Percentiles rank a stretch among this genome's conserved stretches.
These are phyloP conservation scores for Trypanosoma lewisi DNA, from an alignment of 208 protist genomes.

Conservation along the genomic window DNA sequence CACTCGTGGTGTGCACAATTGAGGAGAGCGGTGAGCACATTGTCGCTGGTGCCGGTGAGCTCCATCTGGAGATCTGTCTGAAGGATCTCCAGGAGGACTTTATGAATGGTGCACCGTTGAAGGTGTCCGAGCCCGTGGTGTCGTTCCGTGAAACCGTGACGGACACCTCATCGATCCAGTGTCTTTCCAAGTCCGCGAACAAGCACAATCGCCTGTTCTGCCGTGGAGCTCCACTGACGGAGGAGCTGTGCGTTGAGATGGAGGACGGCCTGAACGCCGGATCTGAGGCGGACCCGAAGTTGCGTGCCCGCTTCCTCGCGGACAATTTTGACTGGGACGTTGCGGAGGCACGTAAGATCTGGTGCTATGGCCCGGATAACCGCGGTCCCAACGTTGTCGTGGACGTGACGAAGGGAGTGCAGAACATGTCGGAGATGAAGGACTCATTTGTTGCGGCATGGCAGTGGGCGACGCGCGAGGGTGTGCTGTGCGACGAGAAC, in stretches of 20 bases:
- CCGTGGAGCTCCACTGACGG: constrained; percentile 89
- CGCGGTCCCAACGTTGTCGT: constrained; percentile 97
- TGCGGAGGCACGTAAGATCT: constrained; percentile 97
- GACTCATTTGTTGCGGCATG: constrained; percentile 96
- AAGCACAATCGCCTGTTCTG: constrained; percentile 99
- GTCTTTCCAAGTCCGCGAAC: constrained; percentile 91
- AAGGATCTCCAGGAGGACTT: constrained; percentile 99
- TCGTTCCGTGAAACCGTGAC: constrained; percentile 99
- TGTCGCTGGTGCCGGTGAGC: constrained; percentile 98
- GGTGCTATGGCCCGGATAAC: constrained; percentile 96
- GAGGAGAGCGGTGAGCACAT: constrained; percentile 99
- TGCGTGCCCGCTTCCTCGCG: constrained; percentile 81
- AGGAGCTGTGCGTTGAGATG: constrained; percentile 94
- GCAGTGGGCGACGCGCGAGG: constrained; percentile 94
- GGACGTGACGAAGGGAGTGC: constrained; percentile 96
- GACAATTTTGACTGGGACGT: constrained; percentile 93
- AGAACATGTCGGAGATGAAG: constrained; percentile 99
- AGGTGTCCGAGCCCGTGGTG: constrained; percentile 96
- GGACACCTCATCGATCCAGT: constrained; percentile 93
- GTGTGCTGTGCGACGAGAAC: constrained; percentile 96
- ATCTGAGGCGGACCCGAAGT: constrained; percentile 92
- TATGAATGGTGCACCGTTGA: constrained; percentile 92
- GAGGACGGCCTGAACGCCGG: constrained; percentile 87
- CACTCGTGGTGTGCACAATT: constrained; percentile 92
- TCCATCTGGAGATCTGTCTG: constrained; percentile 99